Base-by-base conservation (phyloP, 495 filamentous ascomycete species). In the Jackrogersella multiformis region DNA sequence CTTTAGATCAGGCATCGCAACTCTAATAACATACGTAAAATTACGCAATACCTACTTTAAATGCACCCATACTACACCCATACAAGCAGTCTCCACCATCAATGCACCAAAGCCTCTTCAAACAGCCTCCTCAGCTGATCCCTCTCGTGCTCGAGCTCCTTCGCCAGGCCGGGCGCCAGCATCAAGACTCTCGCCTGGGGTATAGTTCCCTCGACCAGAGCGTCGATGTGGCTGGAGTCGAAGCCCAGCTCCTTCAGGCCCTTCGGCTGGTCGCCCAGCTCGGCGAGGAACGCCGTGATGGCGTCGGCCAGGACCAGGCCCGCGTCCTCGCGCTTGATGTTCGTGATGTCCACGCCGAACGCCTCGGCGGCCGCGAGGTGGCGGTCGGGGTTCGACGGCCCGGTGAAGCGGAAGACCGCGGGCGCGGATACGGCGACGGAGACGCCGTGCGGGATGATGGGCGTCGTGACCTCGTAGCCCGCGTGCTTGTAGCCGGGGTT, bases 401-500 rank as follows among this genome's bases (percentile, higher is more conserved):
- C 96, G 0, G 94, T 99, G 77, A 98, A 98, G 2, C 85, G 84
- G 85, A 99, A 99, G 7, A 98, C 95, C 0, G 93, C 90, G 0
- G 96, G 95, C 0, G 96, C 94, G 1, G 93, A 95, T 4, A 99
- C 94, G 16, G 95, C 95, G 0, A 99, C 95, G 1, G 89, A 91
- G 32, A 99, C 95, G 20, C 96, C 96, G 79, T 98, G 96, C 0
- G 95, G 94, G 72, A 98, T 98, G 66, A 99, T 90, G 1, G 92
- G 86, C 52, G 80, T 66, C 13, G 83, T 75, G 13, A 94, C 87
- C 0, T 87, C 77, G 76, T 99, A 99, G 8, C 95, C 96, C 1
- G 81, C 74, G 71, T 99, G 95, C 71, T 87, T 87, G 75, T 98
- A 97, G 5, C 88, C 90, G 0, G 92, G 93, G 72, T 98, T 98